Conservation (phyloP, 345 rosid genomes). For the Salix caprea region DNA sequence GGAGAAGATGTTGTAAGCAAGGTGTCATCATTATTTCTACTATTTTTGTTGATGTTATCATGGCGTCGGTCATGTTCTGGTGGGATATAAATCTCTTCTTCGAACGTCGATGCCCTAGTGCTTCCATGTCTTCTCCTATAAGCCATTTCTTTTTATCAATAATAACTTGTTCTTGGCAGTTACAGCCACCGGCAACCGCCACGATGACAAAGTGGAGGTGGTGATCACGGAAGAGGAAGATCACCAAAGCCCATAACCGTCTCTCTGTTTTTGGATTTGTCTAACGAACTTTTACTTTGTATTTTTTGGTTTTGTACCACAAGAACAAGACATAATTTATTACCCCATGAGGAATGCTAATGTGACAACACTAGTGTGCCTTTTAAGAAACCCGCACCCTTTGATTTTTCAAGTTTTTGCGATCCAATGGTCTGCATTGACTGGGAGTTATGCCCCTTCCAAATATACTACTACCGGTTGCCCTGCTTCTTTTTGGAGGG, state of each 20-base stretch:
- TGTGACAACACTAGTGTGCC: conserved; percentile 9
- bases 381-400: not conserved
- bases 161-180: not conserved
- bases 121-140: conserved; percentile 89
- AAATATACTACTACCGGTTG: not conserved
- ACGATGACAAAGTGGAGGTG: not conserved
- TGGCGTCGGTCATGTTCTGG: conserved; percentile 23
- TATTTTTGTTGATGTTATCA: conserved; percentile 10
- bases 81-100: conserved; percentile 53
- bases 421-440: conserved; percentile 1
- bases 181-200: conserved; percentile 6
- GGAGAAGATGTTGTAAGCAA: conserved; percentile 31
- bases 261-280: conserved; percentile 9
- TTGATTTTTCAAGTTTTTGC: not conserved
- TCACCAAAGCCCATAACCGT: not conserved
- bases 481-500: not conserved
- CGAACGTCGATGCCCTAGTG: conserved; percentile 69
- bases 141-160: conserved; percentile 47
- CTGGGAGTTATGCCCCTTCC: not conserved
- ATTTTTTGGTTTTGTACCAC: not conserved
- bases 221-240: not conserved
- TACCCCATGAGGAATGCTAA: not conserved
- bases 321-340: not conserved
- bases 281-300: conserved; percentile 13
- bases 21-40: not conserved